Evolutionary conservation across 176 grass and related monocot species (phyloP), one percentile per base, ranked within the genome.

Genomic region (Musa schizocarpa): DNA sequence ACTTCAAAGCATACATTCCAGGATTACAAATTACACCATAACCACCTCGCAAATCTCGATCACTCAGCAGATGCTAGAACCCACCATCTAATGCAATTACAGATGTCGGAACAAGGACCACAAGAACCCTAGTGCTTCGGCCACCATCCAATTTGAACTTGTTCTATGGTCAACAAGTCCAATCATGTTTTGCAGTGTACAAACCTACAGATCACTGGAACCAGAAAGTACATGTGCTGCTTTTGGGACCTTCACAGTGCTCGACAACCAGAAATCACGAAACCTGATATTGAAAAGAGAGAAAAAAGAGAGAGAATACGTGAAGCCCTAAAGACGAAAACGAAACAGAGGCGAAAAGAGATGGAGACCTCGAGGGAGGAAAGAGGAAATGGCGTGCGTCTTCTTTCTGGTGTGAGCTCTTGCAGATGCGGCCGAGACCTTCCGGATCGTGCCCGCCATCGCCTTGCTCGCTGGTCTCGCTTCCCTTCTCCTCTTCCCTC

Each of bases 331-430:
- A 43, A 43, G 34, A 43, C 34, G 34, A 43, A 43, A 43, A 43
- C 3, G 34, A 3, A 43, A 43, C 34, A 12, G 9, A 3, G n/a
- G 22, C 10, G 20, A 70, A 70, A 50, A 11, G 68, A 50, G 68
- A 4, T 1, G 34, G 34, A 22, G 0, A 70, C 68, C 68, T 70
- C 16, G 43, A 70, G 16, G 34, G 16, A 51, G 11, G 68, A 70
- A 70, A 51, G 48, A 70, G 68, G 68, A 70, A 70, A 1, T 2
- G 1, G 17, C 68, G 1, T 25, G 27, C 68, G 16, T 5, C 16
- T 50, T 70, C 68, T 21, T 70, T 48, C 68, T 49, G 9, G 68
- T 70, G 43, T 70, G 68, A 70, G 68, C 48, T 70, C 68, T 49
- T 2, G 68, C 68, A 50, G 68, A 50, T n/a, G 68, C 68, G 14